phyloP scores from a whole-genome alignment of 2,329 filamentous ascomycete genomes.

The Cercospora beticola region DNA sequence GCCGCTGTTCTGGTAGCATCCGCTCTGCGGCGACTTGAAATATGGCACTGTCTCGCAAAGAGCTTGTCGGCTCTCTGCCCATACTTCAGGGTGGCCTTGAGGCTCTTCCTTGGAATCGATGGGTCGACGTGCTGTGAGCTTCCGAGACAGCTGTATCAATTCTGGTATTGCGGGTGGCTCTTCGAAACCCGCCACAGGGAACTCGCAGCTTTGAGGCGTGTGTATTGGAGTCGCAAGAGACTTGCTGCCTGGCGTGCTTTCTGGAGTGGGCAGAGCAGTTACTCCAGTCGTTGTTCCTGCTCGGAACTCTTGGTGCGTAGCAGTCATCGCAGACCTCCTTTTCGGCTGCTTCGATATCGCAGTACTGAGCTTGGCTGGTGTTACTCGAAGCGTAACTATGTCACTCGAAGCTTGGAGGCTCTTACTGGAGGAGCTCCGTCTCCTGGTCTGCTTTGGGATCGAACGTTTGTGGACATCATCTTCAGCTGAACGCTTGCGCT shows the following conservation, averaged over 20 bases:
- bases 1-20: constrained; percentile 53
- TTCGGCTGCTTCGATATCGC: neutral
- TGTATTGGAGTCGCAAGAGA: neutral
- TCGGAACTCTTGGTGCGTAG: neutral
- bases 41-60: constrained; percentile 65
- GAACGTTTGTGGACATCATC: neutral
- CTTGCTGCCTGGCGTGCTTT: neutral
- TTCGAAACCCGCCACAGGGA: neutral
- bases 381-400: neutral
- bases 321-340: neutral
- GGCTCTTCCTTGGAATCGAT: constrained; percentile 38
- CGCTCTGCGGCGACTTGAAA: constrained; percentile 62
- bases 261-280: neutral
- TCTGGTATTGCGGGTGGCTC: neutral
- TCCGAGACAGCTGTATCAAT: constrained; percentile 25
- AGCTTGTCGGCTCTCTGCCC: constrained; percentile 58
- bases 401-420: neutral
- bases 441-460: neutral
- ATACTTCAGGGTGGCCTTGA: constrained; percentile 50
- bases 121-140: constrained; percentile 31
- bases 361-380: neutral
- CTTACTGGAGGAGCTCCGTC: neutral
- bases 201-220: neutral
- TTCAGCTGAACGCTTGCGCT: neutral
- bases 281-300: neutral